Evolutionary conservation across 768 basidiomycete genomes (phyloP), one percentile per base, ranked within the genome.

Genomic region (Heimioporus sp.): DNA sequence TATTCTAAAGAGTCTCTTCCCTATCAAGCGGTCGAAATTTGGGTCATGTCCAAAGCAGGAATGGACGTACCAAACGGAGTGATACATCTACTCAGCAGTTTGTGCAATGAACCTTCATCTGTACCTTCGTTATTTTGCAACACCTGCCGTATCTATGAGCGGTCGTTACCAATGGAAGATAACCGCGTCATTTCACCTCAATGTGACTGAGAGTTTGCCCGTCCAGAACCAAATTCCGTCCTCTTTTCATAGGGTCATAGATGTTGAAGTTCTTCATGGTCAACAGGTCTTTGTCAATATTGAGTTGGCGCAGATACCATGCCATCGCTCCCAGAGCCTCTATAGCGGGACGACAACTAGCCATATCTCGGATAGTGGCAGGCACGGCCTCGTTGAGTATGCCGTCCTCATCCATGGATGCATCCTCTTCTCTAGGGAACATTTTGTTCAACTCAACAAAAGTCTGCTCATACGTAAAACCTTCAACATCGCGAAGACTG

Each of bases 241-340:
- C 94, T 54, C 80, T 79, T 65, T 88, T 86, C 82, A 98, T 92
- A 0, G 97, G 97, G 68, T 98, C 93, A 64, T 96, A 97, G 36
- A 97, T 78, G 60, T 98, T 95, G 79, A 99, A 99, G 65, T 98
- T 98, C 73, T 85, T 89, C 87, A 97, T 94, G 49, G 86, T 90
- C 62, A 99, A 69, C 49, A 99, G 84, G 57, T 98, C 95, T 65
- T 92, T 90, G 73, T 95, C 96, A 56, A 98, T 92, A 64, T 98
- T 98, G 37, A 99, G 79, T 54, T 92, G 90, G 35, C 89, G 85
- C 13, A 98, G 80, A 65, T 93, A 93, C 90, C 92, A 98, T 39
- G 96, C 83, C 88, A 98, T 88, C 2, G 85, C 83, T 1, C 97
- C 97, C 16, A 99, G 71, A 0, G 96, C 88, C 59, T 90, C 85